These are phyloP conservation scores for Sonneratia alba DNA, from an alignment of 345 rosid species.

Conservation along the genomic window DNA sequence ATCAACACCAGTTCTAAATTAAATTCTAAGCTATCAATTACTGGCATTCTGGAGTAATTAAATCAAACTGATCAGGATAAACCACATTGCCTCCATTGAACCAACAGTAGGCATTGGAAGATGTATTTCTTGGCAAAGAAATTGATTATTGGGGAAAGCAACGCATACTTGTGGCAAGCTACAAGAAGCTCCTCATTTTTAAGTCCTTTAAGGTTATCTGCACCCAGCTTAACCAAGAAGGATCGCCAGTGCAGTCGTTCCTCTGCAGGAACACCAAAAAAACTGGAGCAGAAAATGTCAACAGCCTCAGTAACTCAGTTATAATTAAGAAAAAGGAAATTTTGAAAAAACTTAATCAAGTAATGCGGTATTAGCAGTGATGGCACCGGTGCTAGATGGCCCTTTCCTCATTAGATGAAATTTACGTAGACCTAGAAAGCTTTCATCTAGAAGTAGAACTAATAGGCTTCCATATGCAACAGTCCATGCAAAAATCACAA, in stretches of 20 bases:
- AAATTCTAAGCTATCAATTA: not conserved
- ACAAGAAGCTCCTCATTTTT: constrained; percentile 94
- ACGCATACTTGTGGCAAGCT: constrained; percentile 81
- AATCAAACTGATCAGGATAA: not conserved
- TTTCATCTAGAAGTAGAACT: not conserved
- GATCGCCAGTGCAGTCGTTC: constrained; percentile 88
- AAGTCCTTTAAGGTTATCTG: constrained; percentile 79
- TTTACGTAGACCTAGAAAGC: not conserved
- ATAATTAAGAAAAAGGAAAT: not conserved
- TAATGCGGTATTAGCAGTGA: not conserved
- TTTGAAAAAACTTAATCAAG: not conserved
- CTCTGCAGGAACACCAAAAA: constrained; percentile 96
- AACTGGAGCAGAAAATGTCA: constrained; percentile 29
- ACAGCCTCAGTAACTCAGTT: not conserved
- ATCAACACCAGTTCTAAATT: not conserved
- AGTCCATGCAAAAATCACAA: not conserved
- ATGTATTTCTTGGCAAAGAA: not conserved
- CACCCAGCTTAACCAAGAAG: constrained; percentile 86
- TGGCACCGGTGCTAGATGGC: not conserved
- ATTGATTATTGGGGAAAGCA: not conserved
- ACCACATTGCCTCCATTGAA: not conserved
- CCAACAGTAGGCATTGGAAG: not conserved
- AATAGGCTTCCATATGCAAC: too few species aligned
- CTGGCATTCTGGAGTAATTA: not conserved
- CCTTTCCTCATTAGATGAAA: not conserved